Percentiles rank a stretch among this genome's conserved stretches.
These are phyloP conservation scores for Populus ilicifolia DNA, from an alignment of 345 rosid species.

Conservation along the genomic window DNA sequence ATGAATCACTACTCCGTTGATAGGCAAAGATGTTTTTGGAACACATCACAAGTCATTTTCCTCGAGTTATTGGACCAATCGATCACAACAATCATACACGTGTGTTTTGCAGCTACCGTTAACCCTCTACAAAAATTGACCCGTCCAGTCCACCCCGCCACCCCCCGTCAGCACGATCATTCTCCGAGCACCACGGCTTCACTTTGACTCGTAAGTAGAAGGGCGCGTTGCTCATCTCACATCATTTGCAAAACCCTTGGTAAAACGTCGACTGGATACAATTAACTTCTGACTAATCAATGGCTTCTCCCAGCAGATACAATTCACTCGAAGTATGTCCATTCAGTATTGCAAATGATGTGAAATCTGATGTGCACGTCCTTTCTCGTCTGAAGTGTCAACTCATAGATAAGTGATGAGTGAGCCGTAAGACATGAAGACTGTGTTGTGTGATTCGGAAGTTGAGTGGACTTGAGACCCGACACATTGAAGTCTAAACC, in stretches of 20 bases:
- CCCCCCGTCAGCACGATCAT: neutral
- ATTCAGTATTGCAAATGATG: too few relatives aligned
- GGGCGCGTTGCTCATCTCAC: neutral
- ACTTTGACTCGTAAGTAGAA: neutral
- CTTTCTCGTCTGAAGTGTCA: neutral
- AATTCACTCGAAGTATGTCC: neutral
- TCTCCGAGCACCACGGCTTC: neutral
- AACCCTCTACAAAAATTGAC: neutral
- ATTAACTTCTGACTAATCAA: neutral
- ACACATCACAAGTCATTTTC: too few relatives aligned
- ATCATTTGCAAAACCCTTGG: neutral
- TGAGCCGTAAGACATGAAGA: neutral
- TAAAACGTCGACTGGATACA: neutral
- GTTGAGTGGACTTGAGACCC: neutral
- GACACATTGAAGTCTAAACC: too few relatives aligned
- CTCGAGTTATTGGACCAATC: too few relatives aligned
- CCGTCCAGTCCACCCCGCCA: neutral
- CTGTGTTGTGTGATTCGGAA: neutral
- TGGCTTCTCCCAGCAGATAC: neutral
- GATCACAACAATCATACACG: too few relatives aligned
- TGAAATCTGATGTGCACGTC: too few relatives aligned
- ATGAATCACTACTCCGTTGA: too few relatives aligned
- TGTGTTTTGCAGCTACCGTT: too few relatives aligned
- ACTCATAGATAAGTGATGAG: neutral
- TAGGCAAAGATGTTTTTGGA: too few relatives aligned